Evolutionary conservation across 2,329 filamentous ascomycete genomes (phyloP), one percentile per base, ranked within the genome.

Genomic region (Hypoxylon sp.): DNA sequence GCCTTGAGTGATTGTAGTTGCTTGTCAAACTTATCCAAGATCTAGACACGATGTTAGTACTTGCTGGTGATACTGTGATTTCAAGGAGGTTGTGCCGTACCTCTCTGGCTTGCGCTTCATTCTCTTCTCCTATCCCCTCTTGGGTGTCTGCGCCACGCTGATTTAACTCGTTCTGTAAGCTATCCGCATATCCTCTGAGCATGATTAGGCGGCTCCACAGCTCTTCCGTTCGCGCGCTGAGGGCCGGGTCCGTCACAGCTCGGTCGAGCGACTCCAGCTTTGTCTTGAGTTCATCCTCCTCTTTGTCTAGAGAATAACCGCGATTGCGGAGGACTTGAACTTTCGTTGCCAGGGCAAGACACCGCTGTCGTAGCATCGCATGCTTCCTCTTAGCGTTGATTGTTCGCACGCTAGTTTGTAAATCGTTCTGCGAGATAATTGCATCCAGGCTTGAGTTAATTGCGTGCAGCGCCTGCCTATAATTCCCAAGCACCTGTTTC

Each of bases 141-240:
- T 84, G 82, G 42, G 87, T 85, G 59, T 85, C 82, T 27, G 84
- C 81, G 1, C 89, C 88, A 61, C 90, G 84, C 81, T 89, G 90
- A 77, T 91, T 92, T 64, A 93, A 85, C 82, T 96, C 92, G 74
- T 88, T 89, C 76, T 91, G 91, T 73, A 97, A 80, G 74, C 89
- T 87, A 72, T 91, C 88, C 22, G 92, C 91, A 72, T 93, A 89
- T 68, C 92, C 91, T 71, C 92, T 85, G 53, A 96, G 83, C 40
- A 91, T 88, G 54, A 94, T 91, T 82, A 96, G 88, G 50, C 93
- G 85, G 71, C 92, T 94, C 93, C 93, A 96, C 49, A 96, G 89
- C 82, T 96, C 93, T 80, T 96, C 93, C 77, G 93, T 91, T 72
- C 92, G 85, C 2, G 92, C 92, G 40, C 88, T 88, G 61, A 95